These are phyloP conservation scores for Sistotremastrum niveocremeum DNA, from an alignment of 768 basidiomycete genomes.

Conservation along the genomic window DNA sequence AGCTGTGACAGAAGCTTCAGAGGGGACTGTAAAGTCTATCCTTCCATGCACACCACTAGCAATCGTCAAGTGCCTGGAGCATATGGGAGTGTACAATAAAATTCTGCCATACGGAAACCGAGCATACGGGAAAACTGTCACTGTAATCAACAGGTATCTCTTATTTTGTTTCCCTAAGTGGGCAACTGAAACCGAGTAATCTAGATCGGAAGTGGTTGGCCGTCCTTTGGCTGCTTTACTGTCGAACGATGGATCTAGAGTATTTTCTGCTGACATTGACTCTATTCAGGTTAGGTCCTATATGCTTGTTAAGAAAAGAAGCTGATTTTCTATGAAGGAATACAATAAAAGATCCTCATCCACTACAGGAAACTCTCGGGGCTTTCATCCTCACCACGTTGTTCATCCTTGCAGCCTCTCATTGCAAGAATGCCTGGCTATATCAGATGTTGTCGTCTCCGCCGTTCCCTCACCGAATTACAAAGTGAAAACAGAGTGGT, in stretches of 20 bases:
- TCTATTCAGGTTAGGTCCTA: slow-evolving; percentile 55
- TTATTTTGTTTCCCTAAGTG: slow-evolving; percentile 1
- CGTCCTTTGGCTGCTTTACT: slow-evolving; percentile 91
- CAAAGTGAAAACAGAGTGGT: slow-evolving; percentile 77
- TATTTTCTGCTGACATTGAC: slow-evolving; percentile 91
- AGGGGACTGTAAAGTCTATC: slow-evolving; percentile 88
- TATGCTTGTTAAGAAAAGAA: background rate
- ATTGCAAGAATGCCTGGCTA: slow-evolving; percentile 64
- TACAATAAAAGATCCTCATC: slow-evolving; percentile 79
- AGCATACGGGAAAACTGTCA: slow-evolving; percentile 84
- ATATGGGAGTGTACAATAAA: slow-evolving; percentile 84
- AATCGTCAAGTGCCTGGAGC: slow-evolving; percentile 89
- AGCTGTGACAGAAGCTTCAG: slow-evolving; percentile 50
- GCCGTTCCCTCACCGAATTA: slow-evolving; percentile 80
- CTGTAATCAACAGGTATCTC: slow-evolving; percentile 81
- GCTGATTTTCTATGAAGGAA: slow-evolving; percentile 32
- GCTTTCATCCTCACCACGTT: slow-evolving; percentile 76
- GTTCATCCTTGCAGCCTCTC: slow-evolving; percentile 55
- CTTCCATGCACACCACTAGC: slow-evolving; percentile 96
- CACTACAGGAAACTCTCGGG: slow-evolving; percentile 27
- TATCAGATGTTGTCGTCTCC: slow-evolving; percentile 88
- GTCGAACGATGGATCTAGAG: slow-evolving; percentile 92
- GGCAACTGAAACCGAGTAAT: background rate
- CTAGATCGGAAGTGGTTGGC: slow-evolving; percentile 91
- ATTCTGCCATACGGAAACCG: slow-evolving; percentile 89